Percentiles rank a stretch among this genome's conserved stretches.
These are phyloP conservation scores for Aspergillus biplanus DNA, from an alignment of 495 filamentous ascomycete species.

Conservation along the genomic window DNA sequence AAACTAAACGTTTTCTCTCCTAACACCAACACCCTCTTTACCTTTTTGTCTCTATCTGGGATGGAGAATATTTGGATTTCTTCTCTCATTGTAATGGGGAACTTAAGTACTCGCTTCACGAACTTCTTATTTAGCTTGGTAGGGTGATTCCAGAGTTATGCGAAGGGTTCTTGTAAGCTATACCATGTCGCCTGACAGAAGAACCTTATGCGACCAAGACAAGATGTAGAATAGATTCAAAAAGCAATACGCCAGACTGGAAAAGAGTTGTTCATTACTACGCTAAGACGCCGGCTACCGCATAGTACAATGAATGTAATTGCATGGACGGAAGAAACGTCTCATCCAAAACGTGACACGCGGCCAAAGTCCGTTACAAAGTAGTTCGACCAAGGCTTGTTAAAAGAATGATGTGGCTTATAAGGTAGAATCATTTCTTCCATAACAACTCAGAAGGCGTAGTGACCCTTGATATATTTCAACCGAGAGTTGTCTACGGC, in stretches of 20 bases:
- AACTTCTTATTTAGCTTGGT: too few relatives aligned
- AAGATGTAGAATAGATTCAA: too few relatives aligned
- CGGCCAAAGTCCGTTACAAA: not conserved
- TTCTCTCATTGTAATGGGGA: too few relatives aligned
- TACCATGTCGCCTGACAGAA: too few relatives aligned
- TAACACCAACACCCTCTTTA: not conserved
- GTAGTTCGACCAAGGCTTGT: not conserved
- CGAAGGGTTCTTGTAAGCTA: too few relatives aligned
- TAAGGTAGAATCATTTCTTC: not conserved
- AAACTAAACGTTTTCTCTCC: too few relatives aligned
- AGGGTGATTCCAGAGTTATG: too few relatives aligned
- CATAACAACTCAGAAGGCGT: not conserved
- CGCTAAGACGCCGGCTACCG: conserved; percentile 20
- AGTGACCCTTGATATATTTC: conserved; percentile 29
- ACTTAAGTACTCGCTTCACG: too few relatives aligned
- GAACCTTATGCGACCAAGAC: too few relatives aligned
- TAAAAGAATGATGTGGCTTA: conserved; percentile 4
- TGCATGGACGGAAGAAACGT: not conserved
- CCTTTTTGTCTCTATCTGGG: not conserved
- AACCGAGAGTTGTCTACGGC: conserved; percentile 29
- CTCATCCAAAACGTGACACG: conserved; percentile 18
- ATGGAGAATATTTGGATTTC: too few relatives aligned
- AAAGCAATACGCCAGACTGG: not conserved
- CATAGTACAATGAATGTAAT: conserved; percentile 17
- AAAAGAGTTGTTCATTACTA: conserved; percentile 19